Conservation (phyloP, 306 rosid species). For the Echinosophora koreensis region DNA sequence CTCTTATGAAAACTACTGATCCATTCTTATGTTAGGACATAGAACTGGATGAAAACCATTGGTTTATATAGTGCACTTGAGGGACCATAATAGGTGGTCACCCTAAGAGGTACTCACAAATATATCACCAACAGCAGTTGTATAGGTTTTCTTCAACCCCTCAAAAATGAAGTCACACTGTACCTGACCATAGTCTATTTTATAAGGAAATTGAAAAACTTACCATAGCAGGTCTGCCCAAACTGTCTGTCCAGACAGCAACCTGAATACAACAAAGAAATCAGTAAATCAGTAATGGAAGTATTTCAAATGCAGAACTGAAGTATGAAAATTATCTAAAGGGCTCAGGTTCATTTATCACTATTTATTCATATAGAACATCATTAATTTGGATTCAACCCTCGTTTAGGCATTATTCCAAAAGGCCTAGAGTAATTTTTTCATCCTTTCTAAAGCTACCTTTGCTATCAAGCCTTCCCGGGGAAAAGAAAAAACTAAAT, state of each 20-base stretch:
- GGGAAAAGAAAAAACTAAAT: not conserved
- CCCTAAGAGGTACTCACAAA: not conserved
- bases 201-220: not conserved
- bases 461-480: not conserved
- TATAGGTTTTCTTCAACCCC: not conserved
- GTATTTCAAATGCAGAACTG: not conserved
- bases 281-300: not conserved
- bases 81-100: not conserved
- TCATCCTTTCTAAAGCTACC: not conserved
- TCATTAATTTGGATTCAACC: not conserved
- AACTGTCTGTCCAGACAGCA: slow-evolving; percentile 20
- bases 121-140: not conserved
- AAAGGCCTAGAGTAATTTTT: not conserved
- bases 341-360: not conserved
- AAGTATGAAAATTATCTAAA: not conserved
- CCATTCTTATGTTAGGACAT: not conserved
- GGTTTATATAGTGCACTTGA: not conserved
- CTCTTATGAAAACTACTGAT: not conserved
- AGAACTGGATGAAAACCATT: not conserved
- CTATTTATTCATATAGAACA: not conserved
- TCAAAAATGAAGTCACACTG: not conserved
- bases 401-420: not conserved
- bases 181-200: not conserved
- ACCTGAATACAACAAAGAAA: slow-evolving; percentile 34
- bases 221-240: slow-evolving; percentile 42